Evolutionary conservation across 2,329 filamentous ascomycete genomes (phyloP).

Genomic region (Teratosphaeria gauchensis): DNA sequence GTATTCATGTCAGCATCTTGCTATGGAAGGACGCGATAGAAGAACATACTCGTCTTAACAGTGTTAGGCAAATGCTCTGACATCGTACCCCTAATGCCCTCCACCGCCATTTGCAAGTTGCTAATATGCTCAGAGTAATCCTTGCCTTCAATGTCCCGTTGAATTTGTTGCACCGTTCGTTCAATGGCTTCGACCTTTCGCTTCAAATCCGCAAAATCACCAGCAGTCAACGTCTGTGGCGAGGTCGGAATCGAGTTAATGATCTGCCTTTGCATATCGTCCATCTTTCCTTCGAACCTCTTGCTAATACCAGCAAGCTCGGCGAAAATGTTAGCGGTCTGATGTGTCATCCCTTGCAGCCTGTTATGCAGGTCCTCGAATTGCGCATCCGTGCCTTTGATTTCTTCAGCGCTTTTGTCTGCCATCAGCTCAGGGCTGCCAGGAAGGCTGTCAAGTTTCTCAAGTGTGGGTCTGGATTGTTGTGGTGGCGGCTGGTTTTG

Average conservation of each 20-base stretch:
- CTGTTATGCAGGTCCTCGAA: constrained; percentile 80
- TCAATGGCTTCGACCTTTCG: constrained; percentile 37
- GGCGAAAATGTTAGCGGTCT: constrained; percentile 53
- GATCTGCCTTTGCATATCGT: constrained; percentile 29
- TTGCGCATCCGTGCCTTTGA: constrained; percentile 46
- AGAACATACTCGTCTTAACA: constrained; percentile 41
- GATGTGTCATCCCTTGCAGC: constrained; percentile 63
- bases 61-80: constrained; percentile 42
- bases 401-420: constrained; percentile 23
- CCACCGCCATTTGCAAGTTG: constrained; percentile 44
- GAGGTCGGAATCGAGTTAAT: constrained; percentile 27
- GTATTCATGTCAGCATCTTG: constrained; percentile 2
- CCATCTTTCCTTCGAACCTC: constrained; percentile 34
- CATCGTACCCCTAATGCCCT: constrained; percentile 37
- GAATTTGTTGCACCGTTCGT: constrained; percentile 38
- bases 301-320: constrained; percentile 44
- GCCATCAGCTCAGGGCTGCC: constrained; percentile 34
- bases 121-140: constrained; percentile 48
- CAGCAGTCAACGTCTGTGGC: constrained; percentile 5
- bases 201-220: constrained; percentile 1
- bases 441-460: constrained; percentile 29
- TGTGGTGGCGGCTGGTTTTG: constrained; percentile 11
- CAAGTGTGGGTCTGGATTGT: constrained; percentile 5
- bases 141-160: constrained; percentile 46
- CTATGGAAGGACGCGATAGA: not conserved